Base-by-base conservation (phyloP, 768 basidiomycete genomes). In the Suillus plorans region DNA sequence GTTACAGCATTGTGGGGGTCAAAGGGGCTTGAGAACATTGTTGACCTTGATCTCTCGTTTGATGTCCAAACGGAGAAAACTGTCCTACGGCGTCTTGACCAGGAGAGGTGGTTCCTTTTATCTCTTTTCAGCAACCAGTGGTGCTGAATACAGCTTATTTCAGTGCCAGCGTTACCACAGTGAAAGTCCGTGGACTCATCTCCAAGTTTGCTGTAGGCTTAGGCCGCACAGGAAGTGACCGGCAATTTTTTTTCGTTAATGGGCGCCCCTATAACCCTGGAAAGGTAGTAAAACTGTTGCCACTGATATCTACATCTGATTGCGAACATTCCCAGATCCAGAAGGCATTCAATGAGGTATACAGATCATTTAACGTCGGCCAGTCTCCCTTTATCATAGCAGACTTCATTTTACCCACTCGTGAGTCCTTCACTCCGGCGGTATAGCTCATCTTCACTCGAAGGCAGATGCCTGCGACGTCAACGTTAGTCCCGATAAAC, bases 401-500 rank as follows among this genome's bases (percentile, higher is more conserved):
- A 0, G 89, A 98, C 74, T 89, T 98, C 68, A 79, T 86, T 16
- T 74, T 98, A 3, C 94, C 96, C 0, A 89, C 89, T 6, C 83
- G 94, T 94, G 65, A 8, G 87, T 66, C 14, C 16, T 31, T 36
- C 52, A 20, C 56, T 41, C 34, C 61, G 4, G 10, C 18, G 0
- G 1, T 31, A 20, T 12, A 20, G 18, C 58, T 59, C 41, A 28
- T 59, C 25, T 20, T 59, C 3, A 59, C 58, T 31, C 25, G 41
- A 42, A 10, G 1, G 7, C 67, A 95, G 94, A 88, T 63, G 80
- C 86, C 0, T 92, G 87, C 70, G 97, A 99, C 72, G 88, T 99
- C 71, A 99, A 99, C 66, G 92, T 99, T 65, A 93, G 89, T 66
- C 97, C 97, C 0, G 97, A 99, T 79, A 99, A 99, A 72, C 85